Percentiles rank a stretch among this genome's conserved stretches.
phyloP scores from a whole-genome alignment of 2,329 filamentous ascomycete genomes.

The Sphaerulina vaccinii region DNA sequence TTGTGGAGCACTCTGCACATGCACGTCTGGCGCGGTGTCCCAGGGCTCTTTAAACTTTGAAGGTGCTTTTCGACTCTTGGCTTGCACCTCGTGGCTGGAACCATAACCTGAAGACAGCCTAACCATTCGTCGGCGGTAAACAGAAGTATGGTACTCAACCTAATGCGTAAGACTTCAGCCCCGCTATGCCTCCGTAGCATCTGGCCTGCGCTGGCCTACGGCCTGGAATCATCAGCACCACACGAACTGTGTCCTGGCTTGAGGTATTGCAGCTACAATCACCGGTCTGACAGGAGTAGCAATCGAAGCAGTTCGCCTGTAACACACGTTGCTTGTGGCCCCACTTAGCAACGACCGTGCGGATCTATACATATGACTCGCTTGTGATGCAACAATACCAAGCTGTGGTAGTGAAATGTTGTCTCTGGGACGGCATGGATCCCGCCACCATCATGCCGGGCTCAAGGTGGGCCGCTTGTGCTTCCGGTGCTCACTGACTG shows the following conservation, averaged over 20 bases:
- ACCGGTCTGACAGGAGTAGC: too few relatives aligned
- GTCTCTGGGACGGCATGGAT: not conserved
- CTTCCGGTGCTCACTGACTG: not conserved
- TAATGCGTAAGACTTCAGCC: too few relatives aligned
- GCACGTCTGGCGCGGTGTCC: not conserved
- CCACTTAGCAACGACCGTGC: not conserved
- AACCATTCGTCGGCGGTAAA: too few relatives aligned
- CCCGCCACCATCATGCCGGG: not conserved
- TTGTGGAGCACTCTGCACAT: not conserved
- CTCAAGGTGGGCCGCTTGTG: not conserved
- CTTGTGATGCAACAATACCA: slow-evolving; percentile 7
- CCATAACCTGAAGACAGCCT: not conserved
- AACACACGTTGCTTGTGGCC: not conserved
- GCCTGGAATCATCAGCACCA: too few relatives aligned
- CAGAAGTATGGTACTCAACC: too few relatives aligned
- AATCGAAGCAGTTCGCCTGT: not conserved
- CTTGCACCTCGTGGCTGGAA: not conserved
- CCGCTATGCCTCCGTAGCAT: not conserved
- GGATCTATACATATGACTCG: not conserved
- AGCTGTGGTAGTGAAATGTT: not conserved
- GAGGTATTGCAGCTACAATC: too few relatives aligned
- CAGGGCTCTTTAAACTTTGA: not conserved
- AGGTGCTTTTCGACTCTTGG: not conserved
- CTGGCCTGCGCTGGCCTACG: too few relatives aligned
- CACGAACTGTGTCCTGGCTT: too few relatives aligned